These are phyloP conservation scores for Penicillium lagena DNA, from an alignment of 495 filamentous ascomycete genomes.

Conservation along the genomic window DNA sequence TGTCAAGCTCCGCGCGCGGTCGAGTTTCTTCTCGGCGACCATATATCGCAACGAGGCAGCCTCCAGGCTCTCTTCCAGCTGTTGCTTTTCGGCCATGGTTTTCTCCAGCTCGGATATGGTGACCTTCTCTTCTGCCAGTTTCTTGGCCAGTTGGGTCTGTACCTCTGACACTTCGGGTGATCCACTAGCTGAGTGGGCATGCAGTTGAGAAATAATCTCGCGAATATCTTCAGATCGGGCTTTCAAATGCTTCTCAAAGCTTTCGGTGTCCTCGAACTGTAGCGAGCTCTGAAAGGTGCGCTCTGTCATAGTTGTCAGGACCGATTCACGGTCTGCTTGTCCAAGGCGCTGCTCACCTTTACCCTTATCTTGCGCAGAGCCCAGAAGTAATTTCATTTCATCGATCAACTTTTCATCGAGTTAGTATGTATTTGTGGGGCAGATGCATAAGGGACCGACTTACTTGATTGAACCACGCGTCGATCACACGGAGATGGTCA, in stretches of 20 bases:
- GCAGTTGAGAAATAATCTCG: slow-evolving; percentile 50
- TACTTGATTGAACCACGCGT: slow-evolving; percentile 91
- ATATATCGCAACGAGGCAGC: slow-evolving; percentile 83
- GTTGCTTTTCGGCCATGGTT: slow-evolving; percentile 70
- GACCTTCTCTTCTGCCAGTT: slow-evolving; percentile 76
- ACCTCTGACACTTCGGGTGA: slow-evolving; percentile 63
- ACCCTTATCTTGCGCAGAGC: slow-evolving; percentile 42
- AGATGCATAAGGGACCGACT: slow-evolving; percentile 16
- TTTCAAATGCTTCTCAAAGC: slow-evolving; percentile 73
- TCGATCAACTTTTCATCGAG: slow-evolving; percentile 61
- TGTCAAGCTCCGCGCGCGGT: slow-evolving; percentile 77
- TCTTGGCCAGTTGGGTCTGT: slow-evolving; percentile 63
- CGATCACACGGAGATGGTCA: slow-evolving; percentile 82
- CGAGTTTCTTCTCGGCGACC: slow-evolving; percentile 88
- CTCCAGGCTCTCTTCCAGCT: slow-evolving; percentile 75
- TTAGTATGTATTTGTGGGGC: slow-evolving; percentile 4
- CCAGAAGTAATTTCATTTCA: slow-evolving; percentile 68
- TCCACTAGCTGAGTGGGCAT: slow-evolving; percentile 36
- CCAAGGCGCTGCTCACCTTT: slow-evolving; percentile 42
- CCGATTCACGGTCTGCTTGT: neutral
- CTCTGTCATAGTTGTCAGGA: slow-evolving; percentile 17
- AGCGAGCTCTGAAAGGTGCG: slow-evolving; percentile 26
- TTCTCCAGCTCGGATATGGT: slow-evolving; percentile 70
- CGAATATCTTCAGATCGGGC: slow-evolving; percentile 55
- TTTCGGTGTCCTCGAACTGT: slow-evolving; percentile 34